phyloP scores from a whole-genome alignment of 2,329 filamentous ascomycete species.

The Colletotrichum cereale region DNA sequence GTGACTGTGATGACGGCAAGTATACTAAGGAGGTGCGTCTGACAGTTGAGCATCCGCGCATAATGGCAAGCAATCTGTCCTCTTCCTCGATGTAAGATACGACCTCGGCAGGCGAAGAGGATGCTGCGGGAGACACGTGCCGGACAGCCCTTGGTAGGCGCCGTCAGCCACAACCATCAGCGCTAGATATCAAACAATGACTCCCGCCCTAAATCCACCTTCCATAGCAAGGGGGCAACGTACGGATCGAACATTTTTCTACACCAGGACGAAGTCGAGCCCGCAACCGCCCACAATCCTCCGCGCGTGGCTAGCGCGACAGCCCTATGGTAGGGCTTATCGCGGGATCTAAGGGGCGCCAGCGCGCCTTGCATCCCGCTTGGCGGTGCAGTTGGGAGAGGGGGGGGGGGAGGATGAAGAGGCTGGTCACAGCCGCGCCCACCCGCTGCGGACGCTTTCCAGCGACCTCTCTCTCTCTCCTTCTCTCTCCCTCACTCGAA shows the following conservation, averaged over 20 bases:
- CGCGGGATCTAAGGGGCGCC: background rate
- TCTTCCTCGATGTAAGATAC: background rate
- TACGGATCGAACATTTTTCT: background rate
- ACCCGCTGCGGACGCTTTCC: background rate
- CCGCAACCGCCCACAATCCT: background rate
- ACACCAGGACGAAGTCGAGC: background rate
- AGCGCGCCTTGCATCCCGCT: background rate
- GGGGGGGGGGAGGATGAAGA: background rate
- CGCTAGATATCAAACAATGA: background rate
- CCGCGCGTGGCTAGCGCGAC: background rate
- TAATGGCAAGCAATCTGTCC: background rate
- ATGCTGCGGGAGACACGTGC: background rate
- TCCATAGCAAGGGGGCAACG: background rate
- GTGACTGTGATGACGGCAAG: background rate
- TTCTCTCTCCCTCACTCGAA: background rate
- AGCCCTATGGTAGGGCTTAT: conserved; percentile 25
- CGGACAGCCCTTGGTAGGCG: background rate
- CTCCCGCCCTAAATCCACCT: background rate
- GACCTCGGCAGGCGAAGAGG: background rate
- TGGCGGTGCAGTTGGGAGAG: background rate
- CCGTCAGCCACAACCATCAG: background rate
- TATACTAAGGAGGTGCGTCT: background rate
- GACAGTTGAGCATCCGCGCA: background rate
- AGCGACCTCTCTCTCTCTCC: too few species aligned
- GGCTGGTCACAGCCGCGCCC: background rate